Evolutionary conservation across 352 stramenopile genomes (phyloP), one percentile per base, ranked within the genome.

Genomic region (Pythium monospermum): DNA sequence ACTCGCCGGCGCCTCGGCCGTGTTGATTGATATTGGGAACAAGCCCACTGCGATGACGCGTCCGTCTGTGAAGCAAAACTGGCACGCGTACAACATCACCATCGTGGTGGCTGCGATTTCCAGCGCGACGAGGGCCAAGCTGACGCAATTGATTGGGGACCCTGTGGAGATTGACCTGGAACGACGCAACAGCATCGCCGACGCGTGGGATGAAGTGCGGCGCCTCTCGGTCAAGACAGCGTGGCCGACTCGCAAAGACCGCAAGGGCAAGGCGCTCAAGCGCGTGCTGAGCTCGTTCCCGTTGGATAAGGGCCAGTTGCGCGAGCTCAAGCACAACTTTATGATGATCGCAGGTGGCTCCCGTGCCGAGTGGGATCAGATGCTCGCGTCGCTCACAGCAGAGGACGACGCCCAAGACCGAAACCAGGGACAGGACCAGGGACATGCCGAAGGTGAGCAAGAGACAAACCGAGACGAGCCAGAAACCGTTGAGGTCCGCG

Each of bases 51-150:
- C 56, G 0, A 42, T 78, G 12, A 66, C 40, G 1, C 69, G 68
- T 18, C 66, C 78, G n/a, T 38, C 39, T 2, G 69, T 83, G 0
- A n/a, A 49, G n/a, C 59, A 78, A 19, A 59, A 35, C 44, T 89
- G 78, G 78, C 41, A 72, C 15, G 75, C 52, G 15, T 89, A 89
- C 73, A 87, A 89, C 52, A 76, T 87, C 47, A 84, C 73, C 15
- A 83, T 87, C 26, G 59, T 69, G 7, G 65, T 71, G 5, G 59
- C 63, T 6, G 55, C 59, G 13, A 59, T 89, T 18, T 76, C 75
- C 4, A 59, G 38, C 4, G 27, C 47, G 11, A 87, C 71, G 6
- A 51, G 55, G 4, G 23, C 33, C 12, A 66, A 47, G 10, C 42
- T 88, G 8, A 25, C 48, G 5, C 52, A 48, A 23, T 33, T 69